Percentiles rank a stretch among this genome's conserved stretches.
Evolutionary conservation across 305 asterid species (phyloP).

Genomic region (Fraxinus floribunda): DNA sequence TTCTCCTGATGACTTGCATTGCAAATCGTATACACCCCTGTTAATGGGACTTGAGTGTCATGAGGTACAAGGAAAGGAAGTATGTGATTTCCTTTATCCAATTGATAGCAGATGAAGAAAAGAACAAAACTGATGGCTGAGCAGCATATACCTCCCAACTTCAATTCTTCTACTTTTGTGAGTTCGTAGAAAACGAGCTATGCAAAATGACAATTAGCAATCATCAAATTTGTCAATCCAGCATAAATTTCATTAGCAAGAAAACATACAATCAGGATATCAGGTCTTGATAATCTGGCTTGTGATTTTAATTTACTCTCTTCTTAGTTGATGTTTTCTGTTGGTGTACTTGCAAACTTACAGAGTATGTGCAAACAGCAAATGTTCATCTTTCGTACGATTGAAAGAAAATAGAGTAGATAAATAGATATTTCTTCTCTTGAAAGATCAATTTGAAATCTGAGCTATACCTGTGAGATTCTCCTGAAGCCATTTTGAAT

Average conservation of each 20-base stretch:
- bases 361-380: background rate
- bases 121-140: background rate
- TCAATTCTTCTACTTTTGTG: background rate
- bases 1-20: background rate
- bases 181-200: background rate
- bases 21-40: background rate
- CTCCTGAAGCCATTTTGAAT: slow-evolving; percentile 97
- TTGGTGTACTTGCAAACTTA: background rate
- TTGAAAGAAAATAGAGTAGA: background rate
- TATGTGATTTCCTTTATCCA: background rate
- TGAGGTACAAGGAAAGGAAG: background rate
- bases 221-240: background rate
- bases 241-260: background rate
- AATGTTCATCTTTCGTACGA: background rate
- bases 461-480: slow-evolving; percentile 81
- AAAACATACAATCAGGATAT: background rate
- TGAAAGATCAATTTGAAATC: background rate
- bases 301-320: background rate
- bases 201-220: background rate
- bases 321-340: background rate
- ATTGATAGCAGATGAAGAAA: background rate
- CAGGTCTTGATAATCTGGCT: background rate
- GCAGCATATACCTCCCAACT: background rate
- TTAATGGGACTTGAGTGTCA: background rate
- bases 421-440: background rate